Evolutionary conservation across 2,329 filamentous ascomycete genomes (phyloP).

Genomic region (Sarocladiaceae sp.): DNA sequence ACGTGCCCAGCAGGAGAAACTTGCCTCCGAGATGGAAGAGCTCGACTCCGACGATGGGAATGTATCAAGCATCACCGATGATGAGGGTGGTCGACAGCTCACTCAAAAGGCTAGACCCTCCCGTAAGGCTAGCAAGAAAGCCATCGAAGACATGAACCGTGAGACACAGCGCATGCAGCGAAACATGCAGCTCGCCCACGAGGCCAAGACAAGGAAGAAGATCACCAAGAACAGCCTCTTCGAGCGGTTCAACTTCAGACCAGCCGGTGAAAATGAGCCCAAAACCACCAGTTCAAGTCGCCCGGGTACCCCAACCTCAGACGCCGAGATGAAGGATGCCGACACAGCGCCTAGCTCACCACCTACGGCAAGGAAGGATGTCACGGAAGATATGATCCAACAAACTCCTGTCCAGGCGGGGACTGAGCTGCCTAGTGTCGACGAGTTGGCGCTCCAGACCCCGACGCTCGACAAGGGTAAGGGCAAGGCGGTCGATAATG

Average conservation of each 20-base stretch:
- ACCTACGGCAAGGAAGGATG: constrained; percentile 29
- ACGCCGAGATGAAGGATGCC: constrained; percentile 43
- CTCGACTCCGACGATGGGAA: constrained; percentile 31
- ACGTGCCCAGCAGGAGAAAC: constrained; percentile 27
- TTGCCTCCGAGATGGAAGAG: constrained; percentile 29
- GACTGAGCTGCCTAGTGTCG: constrained; percentile 30
- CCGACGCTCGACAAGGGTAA: constrained; percentile 51
- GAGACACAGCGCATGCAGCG: constrained; percentile 89
- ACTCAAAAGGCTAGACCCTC: constrained; percentile 64
- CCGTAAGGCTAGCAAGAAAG: constrained; percentile 89
- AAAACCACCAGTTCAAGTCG: constrained; percentile 51
- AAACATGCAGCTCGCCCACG: constrained; percentile 85
- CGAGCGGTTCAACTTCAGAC: constrained; percentile 72
- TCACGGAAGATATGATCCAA: constrained; percentile 9
- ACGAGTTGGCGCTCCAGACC: constrained; percentile 25
- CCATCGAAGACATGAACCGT: constrained; percentile 86
- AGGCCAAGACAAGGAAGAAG: constrained; percentile 87
- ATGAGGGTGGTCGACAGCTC: constrained; percentile 56
- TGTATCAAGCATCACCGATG: constrained; percentile 51
- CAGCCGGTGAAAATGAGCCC: constrained; percentile 26
- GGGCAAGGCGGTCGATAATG: constrained; percentile 38
- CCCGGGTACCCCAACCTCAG: constrained; percentile 44
- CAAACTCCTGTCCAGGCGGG: constrained; percentile 11
- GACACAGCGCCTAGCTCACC: constrained; percentile 71
- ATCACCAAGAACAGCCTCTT: constrained; percentile 79